These are phyloP conservation scores for Rasamsonia emersonii DNA, from an alignment of 2,329 filamentous ascomycete genomes.

Conservation along the genomic window DNA sequence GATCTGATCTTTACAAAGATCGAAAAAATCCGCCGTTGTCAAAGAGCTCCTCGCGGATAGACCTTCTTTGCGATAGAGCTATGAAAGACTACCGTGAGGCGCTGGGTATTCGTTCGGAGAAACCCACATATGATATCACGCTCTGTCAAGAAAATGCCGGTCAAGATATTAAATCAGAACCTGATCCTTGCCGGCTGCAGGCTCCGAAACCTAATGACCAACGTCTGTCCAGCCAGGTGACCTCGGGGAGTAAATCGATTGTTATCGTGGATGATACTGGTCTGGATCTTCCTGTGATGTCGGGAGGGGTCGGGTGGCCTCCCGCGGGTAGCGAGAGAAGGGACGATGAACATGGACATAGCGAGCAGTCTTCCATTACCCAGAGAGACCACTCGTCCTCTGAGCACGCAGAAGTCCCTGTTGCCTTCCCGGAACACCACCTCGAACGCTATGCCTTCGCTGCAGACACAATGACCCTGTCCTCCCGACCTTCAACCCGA, in stretches of 20 bases:
- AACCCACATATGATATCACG: constrained; percentile 13
- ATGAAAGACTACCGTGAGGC: constrained; percentile 71
- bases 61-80: constrained; percentile 70
- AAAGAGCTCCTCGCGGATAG: constrained; percentile 58
- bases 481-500: constrained; percentile 11
- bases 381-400: constrained; percentile 2
- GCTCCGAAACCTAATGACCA: constrained; percentile 18
- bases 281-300: constrained; percentile 29
- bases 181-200: constrained; percentile 6
- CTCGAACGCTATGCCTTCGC: constrained; percentile 13
- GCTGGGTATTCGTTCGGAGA: constrained; percentile 54
- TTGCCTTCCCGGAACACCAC: constrained; percentile 21
- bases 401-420: constrained; percentile 15
- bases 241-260: constrained; percentile 79
- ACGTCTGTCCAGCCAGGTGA: constrained; percentile 49
- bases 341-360: constrained; percentile 8
- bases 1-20: constrained; percentile 36
- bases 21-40: constrained; percentile 25
- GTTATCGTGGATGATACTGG: constrained; percentile 68
- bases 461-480: constrained; percentile 8
- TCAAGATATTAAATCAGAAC: constrained; percentile 8
- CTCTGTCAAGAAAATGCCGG: no score
- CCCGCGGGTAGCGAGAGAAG: neutral
- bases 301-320: constrained; percentile 23
- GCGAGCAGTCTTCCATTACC: constrained; percentile 2